phyloP scores from a whole-genome alignment of 2,329 filamentous ascomycete species.

The Phoma sp. region DNA sequence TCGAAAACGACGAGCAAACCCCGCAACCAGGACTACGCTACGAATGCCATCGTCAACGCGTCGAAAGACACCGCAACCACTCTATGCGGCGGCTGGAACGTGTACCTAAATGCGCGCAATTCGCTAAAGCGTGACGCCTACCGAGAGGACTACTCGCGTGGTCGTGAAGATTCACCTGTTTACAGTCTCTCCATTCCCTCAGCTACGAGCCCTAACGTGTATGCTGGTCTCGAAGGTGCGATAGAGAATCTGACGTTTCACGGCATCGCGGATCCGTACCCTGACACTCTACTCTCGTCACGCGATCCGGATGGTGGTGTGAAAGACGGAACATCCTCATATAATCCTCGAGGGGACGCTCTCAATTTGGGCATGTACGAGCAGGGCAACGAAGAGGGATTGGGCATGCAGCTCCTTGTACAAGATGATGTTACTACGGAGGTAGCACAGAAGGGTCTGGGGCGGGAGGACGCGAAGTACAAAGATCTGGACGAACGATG shows the following conservation, averaged over 20 bases:
- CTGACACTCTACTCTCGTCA: constrained; percentile 50
- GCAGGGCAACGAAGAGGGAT: constrained; percentile 45
- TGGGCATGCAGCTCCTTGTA: constrained; percentile 50
- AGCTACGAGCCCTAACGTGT: constrained; percentile 53
- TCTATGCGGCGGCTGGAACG: constrained; percentile 52
- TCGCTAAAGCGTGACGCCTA: constrained; percentile 22
- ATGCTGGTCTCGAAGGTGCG: constrained; percentile 57
- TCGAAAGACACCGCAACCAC: constrained; percentile 1
- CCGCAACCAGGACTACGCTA: constrained; percentile 18
- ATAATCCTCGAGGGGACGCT: constrained; percentile 43
- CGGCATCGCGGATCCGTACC: constrained; percentile 51
- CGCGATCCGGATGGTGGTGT: not conserved
- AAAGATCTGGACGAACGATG: constrained; percentile 50
- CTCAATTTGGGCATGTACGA: constrained; percentile 57
- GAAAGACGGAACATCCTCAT: constrained; percentile 39
- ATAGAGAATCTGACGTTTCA: constrained; percentile 56
- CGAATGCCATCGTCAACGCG: constrained; percentile 24
- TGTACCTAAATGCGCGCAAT: constrained; percentile 54
- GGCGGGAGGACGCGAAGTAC: constrained; percentile 19
- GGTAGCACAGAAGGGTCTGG: constrained; percentile 21
- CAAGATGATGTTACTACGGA: constrained; percentile 47
- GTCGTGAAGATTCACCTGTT: constrained; percentile 50
- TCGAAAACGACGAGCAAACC: constrained; percentile 7
- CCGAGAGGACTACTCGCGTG: constrained; percentile 26
- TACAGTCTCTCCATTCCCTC: constrained; percentile 59